Base-by-base conservation (phyloP, 495 filamentous ascomycete genomes). In the Entonaema liquescens region DNA sequence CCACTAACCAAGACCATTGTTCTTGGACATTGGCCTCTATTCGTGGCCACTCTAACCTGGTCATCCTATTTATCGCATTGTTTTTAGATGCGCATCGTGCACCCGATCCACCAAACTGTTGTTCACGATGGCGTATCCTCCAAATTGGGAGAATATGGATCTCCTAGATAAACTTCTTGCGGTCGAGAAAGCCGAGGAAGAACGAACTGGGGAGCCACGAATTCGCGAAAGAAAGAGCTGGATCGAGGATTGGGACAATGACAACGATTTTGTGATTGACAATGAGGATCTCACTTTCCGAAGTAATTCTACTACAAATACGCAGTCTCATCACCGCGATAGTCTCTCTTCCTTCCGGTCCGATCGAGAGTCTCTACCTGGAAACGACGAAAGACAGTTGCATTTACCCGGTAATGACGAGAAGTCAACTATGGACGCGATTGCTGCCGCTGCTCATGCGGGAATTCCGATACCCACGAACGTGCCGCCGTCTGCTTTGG, bases 381-480 rank as follows among this genome's bases (percentile, higher is more conserved):
- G 86, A 62, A 93, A 96, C 74, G 92, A 97, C 70, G 93, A 97
- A 77, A 92, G 89, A 84, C 92, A 95, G 69, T 86, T 97, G 19
- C 86, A 92, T 56, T 75, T 97, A 8, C 89, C 90, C 0, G 90
- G 89, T 23, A 89, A 93, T 71, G 93, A 97, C 73, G 92, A 97
- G 68, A 83, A 85, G 56, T 91, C 91, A 0, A 95, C 89, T 1
- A 78, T 89, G 73, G 91, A 95, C 70, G 94, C 95, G 44, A 93
- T 99, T 72, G 88, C 90, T 17, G 92, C 93, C 3, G 95, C 93
- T 42, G 90, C 90, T 65, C 89, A 89, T 71, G 95, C 93, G 25
- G 95, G 95, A 55, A 97, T 99, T 58, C 95, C 95, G 28, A 89
- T 99, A 68, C 95, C 95, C 17, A 82, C 86, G 26, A 93, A 95